Base-by-base conservation (phyloP, 345 rosid genomes). In the Jatropha curcas region DNA sequence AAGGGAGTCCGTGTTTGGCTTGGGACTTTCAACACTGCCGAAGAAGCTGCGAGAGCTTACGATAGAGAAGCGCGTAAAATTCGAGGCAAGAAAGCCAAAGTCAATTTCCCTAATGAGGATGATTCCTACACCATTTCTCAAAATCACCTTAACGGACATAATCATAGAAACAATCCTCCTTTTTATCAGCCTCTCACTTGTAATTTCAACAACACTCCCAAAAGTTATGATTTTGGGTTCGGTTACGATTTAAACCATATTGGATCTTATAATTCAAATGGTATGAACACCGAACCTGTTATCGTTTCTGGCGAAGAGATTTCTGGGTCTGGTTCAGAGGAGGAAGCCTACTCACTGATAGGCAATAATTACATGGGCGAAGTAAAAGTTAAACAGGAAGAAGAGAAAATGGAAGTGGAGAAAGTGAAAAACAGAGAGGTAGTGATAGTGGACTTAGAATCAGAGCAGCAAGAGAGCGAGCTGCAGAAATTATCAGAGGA, bases 1-100 rank as follows among this genome's bases (percentile, higher is more conserved):
- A 92, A 92, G 80, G 98, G 98, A 5, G 93, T 88, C 56, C 93
- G 98, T 33, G 93, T 93, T 46, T 93, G 98, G 98, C 92, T 93
- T 12, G 98, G 98, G 39, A 93, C 98, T 30, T 93, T 85, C 86
- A 87, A 87, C 78, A 91, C 98, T 4, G 89, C 98, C 0, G 97
- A 93, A 66, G 97, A 93, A 73, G 98, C 98, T 2, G 98, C 98
- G 35, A 85, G 89, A 60, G 97, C 98, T 53, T 93, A 93, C 74
- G 97, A 93, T 85, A 75, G 82, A 30, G 98, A 87, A 39, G 98
- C 98, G 59, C 92, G 88, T 64, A 85, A 77, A 76, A 90, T 90
- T 73, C 91, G 98, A 60, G 98, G 98, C 39, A 83, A 82, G 72
- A 93, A 93, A 75, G 96, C 96, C 61, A 93, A 90, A 70, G 87